phyloP scores from a whole-genome alignment of 2,329 filamentous ascomycete species.

The Venturia pyrina region DNA sequence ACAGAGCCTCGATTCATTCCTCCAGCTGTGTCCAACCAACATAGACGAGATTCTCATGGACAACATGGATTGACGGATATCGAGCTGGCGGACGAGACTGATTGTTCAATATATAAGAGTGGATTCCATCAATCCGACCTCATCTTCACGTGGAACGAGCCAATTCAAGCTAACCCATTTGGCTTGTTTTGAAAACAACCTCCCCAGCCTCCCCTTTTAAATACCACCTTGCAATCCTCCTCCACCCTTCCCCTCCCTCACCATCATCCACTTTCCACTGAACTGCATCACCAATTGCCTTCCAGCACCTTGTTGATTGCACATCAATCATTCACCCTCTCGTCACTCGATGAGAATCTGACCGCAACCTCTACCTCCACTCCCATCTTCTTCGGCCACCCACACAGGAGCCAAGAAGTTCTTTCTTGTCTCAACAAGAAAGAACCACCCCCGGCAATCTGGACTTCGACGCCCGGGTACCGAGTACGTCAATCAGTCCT shows the following conservation, averaged over 20 bases:
- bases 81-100: not conserved
- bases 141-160: not conserved
- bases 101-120: not conserved
- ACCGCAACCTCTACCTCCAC: not conserved
- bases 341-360: constrained; percentile 5
- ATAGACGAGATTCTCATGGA: not conserved
- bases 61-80: not conserved
- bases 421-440: constrained; percentile 64
- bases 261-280: not conserved
- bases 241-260: not conserved
- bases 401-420: constrained; percentile 34
- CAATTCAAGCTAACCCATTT: not conserved
- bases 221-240: not conserved
- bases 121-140: not conserved
- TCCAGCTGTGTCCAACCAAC: not conserved
- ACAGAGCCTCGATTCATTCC: not conserved
- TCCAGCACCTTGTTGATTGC: constrained; percentile 6
- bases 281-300: constrained; percentile 10
- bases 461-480: constrained; percentile 99
- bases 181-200: not conserved
- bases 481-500: constrained; percentile 36
- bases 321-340: not conserved
- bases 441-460: constrained; percentile 85
- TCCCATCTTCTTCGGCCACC: constrained; percentile 3
- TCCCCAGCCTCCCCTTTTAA: constrained; percentile 3